phyloP scores from a whole-genome alignment of 305 asterid species.

The Fraxinus dipetala region DNA sequence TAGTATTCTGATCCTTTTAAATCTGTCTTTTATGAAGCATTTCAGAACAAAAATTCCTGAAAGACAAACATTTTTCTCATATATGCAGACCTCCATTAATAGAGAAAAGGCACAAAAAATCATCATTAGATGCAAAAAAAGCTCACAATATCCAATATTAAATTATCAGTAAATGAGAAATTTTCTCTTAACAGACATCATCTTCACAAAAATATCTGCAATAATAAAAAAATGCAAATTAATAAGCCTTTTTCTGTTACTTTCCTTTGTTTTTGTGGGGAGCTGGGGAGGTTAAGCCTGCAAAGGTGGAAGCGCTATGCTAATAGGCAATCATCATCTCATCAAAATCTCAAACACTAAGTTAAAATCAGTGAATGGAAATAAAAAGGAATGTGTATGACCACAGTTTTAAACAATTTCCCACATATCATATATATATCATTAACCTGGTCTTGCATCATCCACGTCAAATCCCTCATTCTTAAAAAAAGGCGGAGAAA shows the following conservation, averaged over 20 bases:
- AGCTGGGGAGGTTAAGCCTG: background rate
- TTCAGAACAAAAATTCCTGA: background rate
- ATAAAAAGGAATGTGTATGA: background rate
- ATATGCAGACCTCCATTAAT: background rate
- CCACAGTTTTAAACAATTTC: background rate
- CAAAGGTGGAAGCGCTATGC: background rate
- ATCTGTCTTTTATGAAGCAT: background rate
- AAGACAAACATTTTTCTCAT: background rate
- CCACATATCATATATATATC: background rate
- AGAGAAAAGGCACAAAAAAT: background rate
- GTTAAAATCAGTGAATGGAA: background rate
- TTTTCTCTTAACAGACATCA: background rate
- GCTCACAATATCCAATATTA: background rate
- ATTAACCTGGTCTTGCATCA: background rate
- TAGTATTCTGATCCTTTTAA: background rate
- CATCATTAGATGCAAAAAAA: background rate
- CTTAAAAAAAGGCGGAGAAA: background rate
- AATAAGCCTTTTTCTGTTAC: background rate
- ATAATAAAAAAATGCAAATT: background rate
- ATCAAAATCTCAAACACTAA: background rate
- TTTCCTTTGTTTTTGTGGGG: background rate
- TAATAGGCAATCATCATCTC: background rate
- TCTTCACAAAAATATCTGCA: background rate
- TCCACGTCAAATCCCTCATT: background rate
- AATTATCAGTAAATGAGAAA: background rate